Conservation (phyloP, 2,329 filamentous ascomycete species). For the Pseudogymnoascus sp. region DNA sequence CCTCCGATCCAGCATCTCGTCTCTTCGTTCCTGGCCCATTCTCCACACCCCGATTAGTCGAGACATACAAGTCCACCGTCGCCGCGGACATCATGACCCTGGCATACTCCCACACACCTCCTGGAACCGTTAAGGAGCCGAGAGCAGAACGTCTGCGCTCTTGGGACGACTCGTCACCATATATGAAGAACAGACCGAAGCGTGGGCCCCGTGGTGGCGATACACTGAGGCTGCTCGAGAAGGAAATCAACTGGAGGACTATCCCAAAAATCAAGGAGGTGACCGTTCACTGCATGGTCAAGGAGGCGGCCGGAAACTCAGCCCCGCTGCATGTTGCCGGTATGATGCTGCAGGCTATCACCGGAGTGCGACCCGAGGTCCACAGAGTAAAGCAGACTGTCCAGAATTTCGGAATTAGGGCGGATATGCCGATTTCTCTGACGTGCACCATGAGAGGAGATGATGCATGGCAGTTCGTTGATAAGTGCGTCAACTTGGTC, state of each 20-base stretch:
- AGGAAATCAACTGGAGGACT: constrained; percentile 70
- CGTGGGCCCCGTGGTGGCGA: constrained; percentile 76
- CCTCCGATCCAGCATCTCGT: constrained; percentile 79
- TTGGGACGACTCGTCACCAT: constrained; percentile 88
- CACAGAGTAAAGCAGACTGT: constrained; percentile 65
- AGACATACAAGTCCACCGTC: constrained; percentile 83
- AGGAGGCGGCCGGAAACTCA: constrained; percentile 58
- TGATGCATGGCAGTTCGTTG: constrained; percentile 80
- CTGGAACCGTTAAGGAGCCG: constrained; percentile 54
- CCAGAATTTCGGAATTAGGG: constrained; percentile 63
- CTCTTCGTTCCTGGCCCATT: constrained; percentile 88
- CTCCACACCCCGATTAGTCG: constrained; percentile 73
- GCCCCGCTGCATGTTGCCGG: constrained; percentile 73
- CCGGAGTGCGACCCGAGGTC: constrained; percentile 62
- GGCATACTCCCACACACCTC: constrained; percentile 76
- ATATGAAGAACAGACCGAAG: constrained; percentile 83
- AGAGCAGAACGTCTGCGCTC: constrained; percentile 61
- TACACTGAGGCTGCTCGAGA: constrained; percentile 61
- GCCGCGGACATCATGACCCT: constrained; percentile 82
- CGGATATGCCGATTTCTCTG: constrained; percentile 63
- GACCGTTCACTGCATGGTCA: constrained; percentile 69
- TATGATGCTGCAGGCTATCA: constrained; percentile 78
- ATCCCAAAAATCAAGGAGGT: constrained; percentile 75
- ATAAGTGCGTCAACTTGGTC: constrained; percentile 83
- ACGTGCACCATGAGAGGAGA: constrained; percentile 73